Evolutionary conservation across 1,284 basidiomycete species (phyloP), one percentile per base, ranked within the genome.

Genomic region (Athelia psychrophila): DNA sequence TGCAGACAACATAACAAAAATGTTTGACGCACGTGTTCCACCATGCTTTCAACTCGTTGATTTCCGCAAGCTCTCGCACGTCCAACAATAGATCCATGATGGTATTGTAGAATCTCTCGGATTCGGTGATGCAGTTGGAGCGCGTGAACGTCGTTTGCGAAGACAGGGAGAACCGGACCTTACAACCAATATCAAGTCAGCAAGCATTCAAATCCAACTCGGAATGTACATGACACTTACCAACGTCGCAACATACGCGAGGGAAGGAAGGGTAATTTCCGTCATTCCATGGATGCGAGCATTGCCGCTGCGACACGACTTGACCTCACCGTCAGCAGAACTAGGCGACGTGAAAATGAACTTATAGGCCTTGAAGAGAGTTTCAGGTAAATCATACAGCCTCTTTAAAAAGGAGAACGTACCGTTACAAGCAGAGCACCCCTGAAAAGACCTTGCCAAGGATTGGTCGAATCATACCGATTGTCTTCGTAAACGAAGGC

Each of bases 1-100:
- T 30, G 27, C 27, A 30, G 13, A 30, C 13, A 30, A 30, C 5
- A 30, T 42, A 42, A 42, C n/a, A 6, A n/a, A 22, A n/a, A 42
- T n/a, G n/a, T n/a, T n/a, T n/a, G n/a, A 42, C 38, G 20, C 22
- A 56, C 53, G 32, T 10, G 32, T 56, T 56, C 53, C 55, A 56
- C 55, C 55, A 56, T 0, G 25, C n/a, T 2, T 46, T 2, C 16
- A 56, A 50, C 3, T 51, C 40, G 13, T 54, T 18, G 3, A 56
- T 53, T 15, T 56, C 55, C 15, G 48, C 47, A 2, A 32, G 44
- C 25, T 56, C 50, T 1, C 54, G 49, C 1, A 44, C 40, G 47
- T 56, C 55, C 15, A 55, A 20, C 2, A 56, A 46, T 2, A 56
- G 8, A 2, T 56, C 53, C 2, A 56, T 22, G 32, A 55, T 30